phyloP scores from a whole-genome alignment of 768 basidiomycete genomes.

The Leucogyrophana mollusca region DNA sequence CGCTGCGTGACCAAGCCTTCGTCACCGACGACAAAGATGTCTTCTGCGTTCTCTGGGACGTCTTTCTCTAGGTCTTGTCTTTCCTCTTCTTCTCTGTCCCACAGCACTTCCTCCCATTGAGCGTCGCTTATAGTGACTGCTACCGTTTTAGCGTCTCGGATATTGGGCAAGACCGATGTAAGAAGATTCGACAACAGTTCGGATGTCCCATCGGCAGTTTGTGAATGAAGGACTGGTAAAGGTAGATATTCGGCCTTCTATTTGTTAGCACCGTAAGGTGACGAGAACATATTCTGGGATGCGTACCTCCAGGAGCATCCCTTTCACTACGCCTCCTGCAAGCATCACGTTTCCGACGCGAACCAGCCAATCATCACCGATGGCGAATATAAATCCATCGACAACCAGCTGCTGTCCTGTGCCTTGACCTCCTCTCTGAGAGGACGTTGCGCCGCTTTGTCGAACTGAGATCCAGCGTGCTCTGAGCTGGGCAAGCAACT shows the following conservation, averaged over 20 bases:
- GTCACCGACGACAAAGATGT: conserved; percentile 62
- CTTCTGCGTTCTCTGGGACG: conserved; percentile 35
- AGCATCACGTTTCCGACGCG: conserved; percentile 76
- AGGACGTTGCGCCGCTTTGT: conserved; percentile 38
- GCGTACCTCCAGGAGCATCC: conserved; percentile 81
- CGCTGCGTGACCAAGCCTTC: conserved; percentile 48
- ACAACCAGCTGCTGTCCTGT: conserved; percentile 65
- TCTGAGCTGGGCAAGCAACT: conserved; percentile 68
- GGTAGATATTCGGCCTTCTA: conserved; percentile 80
- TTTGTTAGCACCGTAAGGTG: conserved; percentile 1
- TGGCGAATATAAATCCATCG: conserved; percentile 71
- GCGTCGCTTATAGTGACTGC: conserved; percentile 76
- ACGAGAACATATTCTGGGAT: not conserved
- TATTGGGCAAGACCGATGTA: conserved; percentile 70
- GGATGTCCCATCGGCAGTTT: conserved; percentile 64
- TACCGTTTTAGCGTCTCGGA: conserved; percentile 69
- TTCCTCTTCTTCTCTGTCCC: conserved; percentile 69
- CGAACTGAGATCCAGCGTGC: conserved; percentile 75
- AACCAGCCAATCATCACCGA: conserved; percentile 82
- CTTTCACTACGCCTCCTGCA: conserved; percentile 71
- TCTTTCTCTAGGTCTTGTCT: conserved; percentile 22
- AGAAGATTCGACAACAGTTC: conserved; percentile 75
- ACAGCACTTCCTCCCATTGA: conserved; percentile 81
- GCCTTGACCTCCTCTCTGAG: conserved; percentile 44
- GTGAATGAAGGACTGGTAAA: conserved; percentile 64